phyloP scores from a whole-genome alignment of 768 basidiomycete species.

The Xerocomellus intermedius region DNA sequence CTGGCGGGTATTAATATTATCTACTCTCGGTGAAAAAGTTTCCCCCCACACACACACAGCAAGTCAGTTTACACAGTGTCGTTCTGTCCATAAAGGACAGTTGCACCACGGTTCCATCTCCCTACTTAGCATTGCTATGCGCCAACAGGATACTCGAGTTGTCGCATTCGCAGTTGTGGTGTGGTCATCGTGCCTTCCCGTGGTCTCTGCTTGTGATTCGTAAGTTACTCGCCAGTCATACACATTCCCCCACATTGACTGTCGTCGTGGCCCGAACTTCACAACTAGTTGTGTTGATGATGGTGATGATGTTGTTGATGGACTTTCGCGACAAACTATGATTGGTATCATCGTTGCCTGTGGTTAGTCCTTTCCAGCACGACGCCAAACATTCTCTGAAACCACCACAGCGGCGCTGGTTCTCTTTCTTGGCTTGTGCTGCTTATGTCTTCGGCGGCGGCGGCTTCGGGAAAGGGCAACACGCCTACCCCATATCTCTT shows the following conservation, averaged over 20 bases:
- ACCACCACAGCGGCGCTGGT: not conserved
- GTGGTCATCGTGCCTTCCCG: constrained; percentile 7
- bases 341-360: not conserved
- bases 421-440: not conserved
- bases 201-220: constrained; percentile 12
- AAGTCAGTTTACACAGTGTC: not conserved
- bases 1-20: not conserved
- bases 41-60: too few relatives aligned
- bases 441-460: not conserved
- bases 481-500: not conserved
- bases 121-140: constrained; percentile 1
- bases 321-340: not conserved
- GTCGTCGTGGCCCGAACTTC: not conserved
- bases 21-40: too few relatives aligned
- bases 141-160: not conserved
- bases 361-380: constrained; percentile 11
- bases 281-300: not conserved
- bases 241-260: not conserved
- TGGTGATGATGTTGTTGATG: not conserved
- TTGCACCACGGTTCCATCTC: not conserved
- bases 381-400: constrained; percentile 1
- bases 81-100: not conserved
- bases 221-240: not conserved
- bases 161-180: not conserved
- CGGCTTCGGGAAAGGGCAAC: constrained; percentile 1